Conservation (phyloP, 495 filamentous ascomycete species). For the Neurospora sp. region DNA sequence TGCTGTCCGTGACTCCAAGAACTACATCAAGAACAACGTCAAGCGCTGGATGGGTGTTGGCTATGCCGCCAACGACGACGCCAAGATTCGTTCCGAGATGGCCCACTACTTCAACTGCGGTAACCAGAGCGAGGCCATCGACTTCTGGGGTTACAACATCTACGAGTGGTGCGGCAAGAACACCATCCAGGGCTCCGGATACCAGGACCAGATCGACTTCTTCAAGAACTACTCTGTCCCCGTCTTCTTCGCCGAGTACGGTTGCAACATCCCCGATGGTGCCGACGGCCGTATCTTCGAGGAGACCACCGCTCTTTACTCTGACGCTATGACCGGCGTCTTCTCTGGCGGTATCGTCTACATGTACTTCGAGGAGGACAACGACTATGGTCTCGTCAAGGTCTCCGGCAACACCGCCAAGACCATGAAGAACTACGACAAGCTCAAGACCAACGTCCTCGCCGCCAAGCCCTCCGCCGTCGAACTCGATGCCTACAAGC, state of each 20-base stretch:
- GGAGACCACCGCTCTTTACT: slow-evolving; percentile 79
- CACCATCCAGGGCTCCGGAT: slow-evolving; percentile 62
- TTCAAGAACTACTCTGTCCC: slow-evolving; percentile 83
- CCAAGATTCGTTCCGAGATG: slow-evolving; percentile 63
- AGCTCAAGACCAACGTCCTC: slow-evolving; percentile 61
- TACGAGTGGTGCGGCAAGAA: slow-evolving; percentile 95
- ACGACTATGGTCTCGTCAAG: slow-evolving; percentile 76
- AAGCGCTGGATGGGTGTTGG: slow-evolving; percentile 81
- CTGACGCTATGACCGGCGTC: slow-evolving; percentile 66
- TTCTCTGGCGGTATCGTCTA: slow-evolving; percentile 95
- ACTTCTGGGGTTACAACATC: slow-evolving; percentile 99
- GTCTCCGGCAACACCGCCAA: slow-evolving; percentile 47
- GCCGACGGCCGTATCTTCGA: slow-evolving; percentile 67
- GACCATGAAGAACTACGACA: slow-evolving; percentile 62
- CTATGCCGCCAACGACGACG: slow-evolving; percentile 89
- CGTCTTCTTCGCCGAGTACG: slow-evolving; percentile 96
- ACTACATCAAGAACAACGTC: slow-evolving; percentile 70
- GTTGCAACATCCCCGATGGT: slow-evolving; percentile 60
- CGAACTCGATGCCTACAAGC: slow-evolving; percentile 56
- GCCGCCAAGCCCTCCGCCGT: slow-evolving; percentile 55
- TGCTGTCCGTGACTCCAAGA: slow-evolving; percentile 88
- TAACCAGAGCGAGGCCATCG: slow-evolving; percentile 51
- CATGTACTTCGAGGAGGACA: slow-evolving; percentile 90
- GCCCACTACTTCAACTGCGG: slow-evolving; percentile 93
- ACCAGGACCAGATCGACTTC: slow-evolving; percentile 66